Evolutionary conservation across 2,329 filamentous ascomycete genomes (phyloP).

Genomic region (Fusarium domesticum): DNA sequence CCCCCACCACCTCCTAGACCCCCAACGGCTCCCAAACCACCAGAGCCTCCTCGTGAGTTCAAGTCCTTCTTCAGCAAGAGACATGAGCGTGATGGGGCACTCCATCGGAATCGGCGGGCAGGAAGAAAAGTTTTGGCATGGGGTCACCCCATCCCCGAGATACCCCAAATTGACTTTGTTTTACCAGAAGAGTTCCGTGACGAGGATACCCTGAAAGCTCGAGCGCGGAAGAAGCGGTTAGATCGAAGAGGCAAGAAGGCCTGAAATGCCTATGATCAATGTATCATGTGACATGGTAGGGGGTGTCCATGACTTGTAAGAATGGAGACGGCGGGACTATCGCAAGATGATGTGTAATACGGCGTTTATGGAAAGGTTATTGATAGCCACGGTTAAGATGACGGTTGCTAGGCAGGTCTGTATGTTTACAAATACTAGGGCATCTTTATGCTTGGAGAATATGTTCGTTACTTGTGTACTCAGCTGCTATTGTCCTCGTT

Average conservation of each 20-base stretch:
- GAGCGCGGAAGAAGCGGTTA: slow-evolving; percentile 61
- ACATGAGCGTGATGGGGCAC: slow-evolving; percentile 73
- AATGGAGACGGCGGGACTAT: not conserved
- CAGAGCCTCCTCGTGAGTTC: slow-evolving; percentile 58
- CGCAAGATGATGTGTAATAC: slow-evolving; percentile 8
- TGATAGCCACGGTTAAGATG: slow-evolving; percentile 11
- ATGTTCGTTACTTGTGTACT: no score
- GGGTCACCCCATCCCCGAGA: slow-evolving; percentile 75
- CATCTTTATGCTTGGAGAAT: not conserved
- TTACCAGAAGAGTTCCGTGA: slow-evolving; percentile 65
- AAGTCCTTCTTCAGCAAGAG: slow-evolving; percentile 83
- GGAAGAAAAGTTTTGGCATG: slow-evolving; percentile 73
- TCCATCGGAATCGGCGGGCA: slow-evolving; percentile 69
- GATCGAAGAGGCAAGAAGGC: slow-evolving; percentile 52
- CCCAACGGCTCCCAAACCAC: slow-evolving; percentile 31
- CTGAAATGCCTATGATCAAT: slow-evolving; percentile 23
- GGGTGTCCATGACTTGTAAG: slow-evolving; percentile 15
- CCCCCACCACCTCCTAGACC: slow-evolving; percentile 23
- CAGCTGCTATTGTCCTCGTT: no score
- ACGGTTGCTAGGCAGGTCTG: slow-evolving; percentile 6
- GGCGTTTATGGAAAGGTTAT: slow-evolving; percentile 21
- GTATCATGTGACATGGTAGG: not conserved
- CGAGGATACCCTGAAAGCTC: slow-evolving; percentile 53
- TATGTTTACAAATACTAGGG: slow-evolving; percentile 8
- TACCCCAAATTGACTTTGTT: slow-evolving; percentile 67